These are phyloP conservation scores for Pythium diclinum DNA, from an alignment of 352 stramenopile genomes.

Conservation along the genomic window DNA sequence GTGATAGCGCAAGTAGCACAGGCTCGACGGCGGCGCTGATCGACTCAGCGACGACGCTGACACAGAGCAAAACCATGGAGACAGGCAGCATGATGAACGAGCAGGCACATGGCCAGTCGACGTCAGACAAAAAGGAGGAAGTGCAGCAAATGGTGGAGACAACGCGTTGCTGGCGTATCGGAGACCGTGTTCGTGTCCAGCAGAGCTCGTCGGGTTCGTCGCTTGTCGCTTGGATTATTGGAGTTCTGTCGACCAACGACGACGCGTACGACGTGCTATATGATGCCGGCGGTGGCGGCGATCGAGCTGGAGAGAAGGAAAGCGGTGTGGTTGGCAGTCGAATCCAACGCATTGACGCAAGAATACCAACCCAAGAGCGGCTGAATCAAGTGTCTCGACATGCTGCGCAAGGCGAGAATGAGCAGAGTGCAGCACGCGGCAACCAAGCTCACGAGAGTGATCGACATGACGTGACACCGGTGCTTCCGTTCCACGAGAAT, in stretches of 20 bases:
- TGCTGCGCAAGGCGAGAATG: background rate
- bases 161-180: background rate
- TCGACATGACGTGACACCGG: background rate
- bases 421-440: background rate
- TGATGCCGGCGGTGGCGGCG: background rate
- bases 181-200: constrained; percentile 7
- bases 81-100: background rate
- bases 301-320: background rate
- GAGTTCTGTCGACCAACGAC: background rate
- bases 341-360: background rate
- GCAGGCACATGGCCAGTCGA: background rate
- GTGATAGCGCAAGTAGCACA: background rate
- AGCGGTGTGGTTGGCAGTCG: background rate
- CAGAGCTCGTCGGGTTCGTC: background rate
- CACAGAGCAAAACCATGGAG: background rate
- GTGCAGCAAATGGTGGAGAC: background rate
- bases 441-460: background rate
- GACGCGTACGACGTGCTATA: constrained; percentile 3
- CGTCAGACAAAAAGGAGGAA: background rate
- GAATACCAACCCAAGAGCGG: background rate
- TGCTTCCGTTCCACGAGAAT: background rate
- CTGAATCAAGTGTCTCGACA: background rate
- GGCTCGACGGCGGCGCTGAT: background rate
- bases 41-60: background rate
- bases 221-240: background rate